Conservation (phyloP, 2,329 filamentous ascomycete genomes). For the Stemphylium vesicarium region DNA sequence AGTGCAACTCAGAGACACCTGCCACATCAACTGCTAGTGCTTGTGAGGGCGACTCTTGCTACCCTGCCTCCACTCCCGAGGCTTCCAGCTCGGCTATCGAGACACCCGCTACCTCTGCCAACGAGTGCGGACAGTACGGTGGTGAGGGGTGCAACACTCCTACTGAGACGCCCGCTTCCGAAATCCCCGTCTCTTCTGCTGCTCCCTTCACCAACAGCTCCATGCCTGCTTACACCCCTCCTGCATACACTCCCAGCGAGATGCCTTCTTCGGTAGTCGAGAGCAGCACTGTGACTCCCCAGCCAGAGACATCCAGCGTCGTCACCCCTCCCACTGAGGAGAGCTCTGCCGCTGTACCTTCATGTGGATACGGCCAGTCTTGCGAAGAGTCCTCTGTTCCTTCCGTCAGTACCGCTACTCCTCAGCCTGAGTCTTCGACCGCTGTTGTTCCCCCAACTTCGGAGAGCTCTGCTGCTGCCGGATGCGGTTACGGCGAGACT, state of each 20-base stretch:
- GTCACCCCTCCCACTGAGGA: conserved; percentile 9
- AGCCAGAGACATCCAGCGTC: conserved; percentile 8
- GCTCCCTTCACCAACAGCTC: conserved; percentile 28
- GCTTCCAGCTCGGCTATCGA: conserved; percentile 15
- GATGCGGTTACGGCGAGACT: conserved; percentile 24
- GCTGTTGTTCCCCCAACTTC: conserved; percentile 8
- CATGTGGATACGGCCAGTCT: too few relatives aligned
- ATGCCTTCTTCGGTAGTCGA: conserved; percentile 9
- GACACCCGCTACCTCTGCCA: conserved; percentile 2
- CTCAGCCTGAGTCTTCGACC: conserved; percentile 3
- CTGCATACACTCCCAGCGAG: conserved; percentile 18
- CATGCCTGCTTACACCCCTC: conserved; percentile 15
- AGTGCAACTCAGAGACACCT: not conserved
- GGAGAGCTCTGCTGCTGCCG: conserved; percentile 15
- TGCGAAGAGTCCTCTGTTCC: too few relatives aligned
- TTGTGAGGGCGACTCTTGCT: conserved; percentile 3
- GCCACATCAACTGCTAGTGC: conserved; percentile 5
- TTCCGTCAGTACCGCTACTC: not conserved
- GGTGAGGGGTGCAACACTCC: conserved; percentile 2
- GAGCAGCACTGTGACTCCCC: conserved; percentile 15
- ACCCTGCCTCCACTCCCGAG: conserved; percentile 15
- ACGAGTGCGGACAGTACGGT: conserved; percentile 10
- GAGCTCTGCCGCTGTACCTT: not conserved
- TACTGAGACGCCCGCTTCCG: conserved; percentile 2
- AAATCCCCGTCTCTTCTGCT: conserved; percentile 7